Percentiles rank a stretch among this genome's conserved stretches.
phyloP scores from a whole-genome alignment of 192 early-diverging fungal species.

The Rhizophagus clarus region DNA sequence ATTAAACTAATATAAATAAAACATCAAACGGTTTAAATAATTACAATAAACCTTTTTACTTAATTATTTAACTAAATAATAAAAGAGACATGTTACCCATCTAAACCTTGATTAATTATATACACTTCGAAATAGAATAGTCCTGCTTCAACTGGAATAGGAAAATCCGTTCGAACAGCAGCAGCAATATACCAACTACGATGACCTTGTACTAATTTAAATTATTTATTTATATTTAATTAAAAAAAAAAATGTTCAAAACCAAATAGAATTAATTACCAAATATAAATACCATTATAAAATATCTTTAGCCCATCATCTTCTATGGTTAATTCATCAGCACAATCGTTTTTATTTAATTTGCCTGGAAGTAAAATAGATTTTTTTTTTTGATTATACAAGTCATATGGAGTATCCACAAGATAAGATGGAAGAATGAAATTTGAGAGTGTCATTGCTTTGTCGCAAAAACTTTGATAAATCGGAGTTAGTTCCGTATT shows the following conservation, averaged over 20 bases:
- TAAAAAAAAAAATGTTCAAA: not conserved
- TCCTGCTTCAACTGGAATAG: not conserved
- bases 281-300: not conserved
- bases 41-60: too few species aligned
- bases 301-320: not conserved
- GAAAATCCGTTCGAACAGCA: not conserved
- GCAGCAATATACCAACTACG: not conserved
- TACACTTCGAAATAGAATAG: not conserved
- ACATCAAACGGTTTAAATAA: too few species aligned
- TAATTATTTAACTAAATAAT: too few species aligned
- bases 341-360: not conserved
- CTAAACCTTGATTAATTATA: not conserved
- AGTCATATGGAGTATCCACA: not conserved
- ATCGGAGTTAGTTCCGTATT: too few species aligned
- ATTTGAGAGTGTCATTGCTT: not conserved
- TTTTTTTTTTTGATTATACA: not conserved
- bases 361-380: not conserved
- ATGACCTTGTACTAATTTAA: not conserved
- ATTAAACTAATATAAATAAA: not conserved
- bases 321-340: not conserved
- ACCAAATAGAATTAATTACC: not conserved
- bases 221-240: not conserved
- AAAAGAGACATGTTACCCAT: not conserved
- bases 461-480: too few species aligned
- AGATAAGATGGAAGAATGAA: not conserved